Evolutionary conservation across 441 rosid genomes (phyloP), one percentile per base, ranked within the genome.

Genomic region (Cnidoscolus chayamansa): DNA sequence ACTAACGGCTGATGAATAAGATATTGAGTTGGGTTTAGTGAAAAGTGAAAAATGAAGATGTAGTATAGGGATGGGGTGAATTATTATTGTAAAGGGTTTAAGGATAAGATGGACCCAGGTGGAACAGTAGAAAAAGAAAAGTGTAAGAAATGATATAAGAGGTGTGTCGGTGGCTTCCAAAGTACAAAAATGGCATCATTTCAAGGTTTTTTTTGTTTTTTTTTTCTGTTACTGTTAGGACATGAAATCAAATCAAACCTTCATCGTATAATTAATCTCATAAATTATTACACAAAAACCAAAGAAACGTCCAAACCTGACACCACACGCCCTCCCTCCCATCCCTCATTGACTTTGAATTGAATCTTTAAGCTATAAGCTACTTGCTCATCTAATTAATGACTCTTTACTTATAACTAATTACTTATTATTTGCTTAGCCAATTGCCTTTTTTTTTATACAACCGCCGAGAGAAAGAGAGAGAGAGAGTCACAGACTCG

Each of bases 261-360:
- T 16, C 13, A 13, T 31, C 20, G 19, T 30, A 67, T 49, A 65
- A 25, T 48, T 63, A 56, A 55, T 11, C 12, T 62, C 51, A 63
- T 17, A 61, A 63, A 70, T 55, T 32, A 55, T 50, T 43, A 47
- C 60, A 62, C 15, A 1, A 13, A 1, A 20, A 20, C 19, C 48
- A 63, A 45, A 20, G 17, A 10, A 16, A 51, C 17, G 7, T 25
- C 4, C 51, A 25, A 25, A 25, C 25, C 25, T 25, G 25, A 7
- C 12, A 11, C 10, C 8, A 11, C 1, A 48, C 50, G n/a, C 10
- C 65, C 57, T 47, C 56, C 40, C 25, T 2, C 2, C 3, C 37
- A 35, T 4, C 4, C 37, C 4, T 40, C 60, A 78, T 77, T 83
- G 84, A 85, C 86, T 80, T 83, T 67, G 71, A 80, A 76, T 77